phyloP scores from a whole-genome alignment of 352 stramenopile species.

The Globisporangium solare region DNA sequence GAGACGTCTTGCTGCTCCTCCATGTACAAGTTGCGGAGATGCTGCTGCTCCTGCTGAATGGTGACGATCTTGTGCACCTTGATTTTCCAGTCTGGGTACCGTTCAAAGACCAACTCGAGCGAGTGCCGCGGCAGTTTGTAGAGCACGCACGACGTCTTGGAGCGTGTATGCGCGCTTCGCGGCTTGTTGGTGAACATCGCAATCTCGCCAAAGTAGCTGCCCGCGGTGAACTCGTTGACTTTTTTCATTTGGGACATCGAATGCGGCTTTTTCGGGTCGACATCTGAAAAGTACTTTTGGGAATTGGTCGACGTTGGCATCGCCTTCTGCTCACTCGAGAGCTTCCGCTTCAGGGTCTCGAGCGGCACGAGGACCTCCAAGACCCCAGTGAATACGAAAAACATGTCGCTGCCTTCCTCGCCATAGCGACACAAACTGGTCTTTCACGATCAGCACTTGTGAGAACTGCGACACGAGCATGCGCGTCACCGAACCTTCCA shows the following conservation, averaged over 20 bases:
- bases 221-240: conserved; percentile 46
- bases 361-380: conserved; percentile 40
- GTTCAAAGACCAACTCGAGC: conserved; percentile 55
- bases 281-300: conserved; percentile 3
- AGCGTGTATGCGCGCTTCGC: conserved; percentile 39
- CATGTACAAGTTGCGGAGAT: too few relatives aligned
- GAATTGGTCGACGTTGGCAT: neutral
- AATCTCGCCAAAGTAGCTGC: conserved; percentile 59
- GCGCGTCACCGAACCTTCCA: conserved; percentile 43
- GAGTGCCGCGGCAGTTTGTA: conserved; percentile 44
- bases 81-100: conserved; percentile 60
- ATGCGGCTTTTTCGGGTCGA: conserved; percentile 23
- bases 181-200: conserved; percentile 42
- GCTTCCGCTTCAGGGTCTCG: conserved; percentile 3
- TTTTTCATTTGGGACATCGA: conserved; percentile 34
- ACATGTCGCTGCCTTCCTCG: conserved; percentile 55
- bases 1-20: too few relatives aligned
- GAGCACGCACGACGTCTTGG: conserved; percentile 51
- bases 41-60: conserved; percentile 23
- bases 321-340: conserved; percentile 3
- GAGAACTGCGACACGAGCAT: conserved; percentile 55
- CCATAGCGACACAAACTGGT: conserved; percentile 41
- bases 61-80: conserved; percentile 53
- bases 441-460: conserved; percentile 39
- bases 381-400: conserved; percentile 54